These are phyloP conservation scores for Closterium sp. DNA, from an alignment of 139 green algal genomes.

Conservation along the genomic window DNA sequence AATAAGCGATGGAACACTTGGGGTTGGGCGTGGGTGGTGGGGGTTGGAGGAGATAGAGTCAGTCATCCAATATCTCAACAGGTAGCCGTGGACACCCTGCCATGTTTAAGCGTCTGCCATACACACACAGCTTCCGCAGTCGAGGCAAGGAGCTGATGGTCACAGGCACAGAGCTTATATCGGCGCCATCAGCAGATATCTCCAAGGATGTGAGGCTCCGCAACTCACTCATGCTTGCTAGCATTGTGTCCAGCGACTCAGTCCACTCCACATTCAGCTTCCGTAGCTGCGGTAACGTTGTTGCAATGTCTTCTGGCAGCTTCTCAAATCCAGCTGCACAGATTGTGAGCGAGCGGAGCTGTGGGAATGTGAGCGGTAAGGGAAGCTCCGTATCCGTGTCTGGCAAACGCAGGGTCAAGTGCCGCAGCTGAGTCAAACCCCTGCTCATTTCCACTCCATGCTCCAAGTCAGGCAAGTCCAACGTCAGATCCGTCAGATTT, in stretches of 20 bases:
- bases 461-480: not conserved
- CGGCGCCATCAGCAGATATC: not conserved
- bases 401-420: not conserved
- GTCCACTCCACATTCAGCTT: not conserved
- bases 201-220: not conserved
- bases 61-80: no score
- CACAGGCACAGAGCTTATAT: not conserved
- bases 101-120: no score
- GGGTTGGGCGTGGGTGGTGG: no score
- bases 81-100: no score
- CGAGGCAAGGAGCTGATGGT: not conserved
- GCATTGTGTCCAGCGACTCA: not conserved
- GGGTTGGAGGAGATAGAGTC: no score
- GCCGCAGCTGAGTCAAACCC: not conserved
- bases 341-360: not conserved
- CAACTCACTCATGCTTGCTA: not conserved
- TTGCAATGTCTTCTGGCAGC: not conserved
- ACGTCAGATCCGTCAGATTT: not conserved
- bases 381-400: not conserved
- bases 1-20: no score
- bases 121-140: not conserved
- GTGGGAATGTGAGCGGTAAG: not conserved
- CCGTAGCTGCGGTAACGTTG: not conserved
- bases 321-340: not conserved
- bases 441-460: not conserved